These are phyloP conservation scores for Setomelanomma holmii DNA, from an alignment of 2,329 filamentous ascomycete species.

Conservation along the genomic window DNA sequence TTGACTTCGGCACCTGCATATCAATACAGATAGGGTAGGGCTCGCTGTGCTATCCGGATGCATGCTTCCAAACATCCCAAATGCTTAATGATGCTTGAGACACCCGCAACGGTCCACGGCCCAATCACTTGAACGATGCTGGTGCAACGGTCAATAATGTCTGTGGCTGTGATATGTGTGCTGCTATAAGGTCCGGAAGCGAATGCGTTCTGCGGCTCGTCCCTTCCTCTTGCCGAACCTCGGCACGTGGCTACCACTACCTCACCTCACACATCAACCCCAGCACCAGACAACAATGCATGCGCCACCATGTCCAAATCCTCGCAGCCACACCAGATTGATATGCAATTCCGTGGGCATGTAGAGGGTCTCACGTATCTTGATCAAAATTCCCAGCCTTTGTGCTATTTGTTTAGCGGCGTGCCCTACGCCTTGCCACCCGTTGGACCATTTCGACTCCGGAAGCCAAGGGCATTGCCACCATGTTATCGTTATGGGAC, in stretches of 20 bases:
- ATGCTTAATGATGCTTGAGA: too few relatives aligned
- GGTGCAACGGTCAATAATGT: too few relatives aligned
- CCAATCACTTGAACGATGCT: too few relatives aligned
- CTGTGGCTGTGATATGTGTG: too few relatives aligned
- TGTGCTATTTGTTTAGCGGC: constrained; percentile 62
- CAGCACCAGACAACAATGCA: neutral
- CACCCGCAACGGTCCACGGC: too few relatives aligned
- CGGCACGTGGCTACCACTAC: too few relatives aligned
- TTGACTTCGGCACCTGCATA: too few relatives aligned
- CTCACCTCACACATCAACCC: neutral
- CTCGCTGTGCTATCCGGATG: too few relatives aligned
- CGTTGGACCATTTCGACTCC: constrained; percentile 56
- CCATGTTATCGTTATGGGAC: constrained; percentile 60
- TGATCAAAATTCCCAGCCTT: constrained; percentile 36
- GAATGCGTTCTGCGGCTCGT: neutral
- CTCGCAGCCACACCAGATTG: constrained; percentile 38
- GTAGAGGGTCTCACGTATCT: constrained; percentile 59
- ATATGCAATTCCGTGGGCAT: constrained; percentile 55
- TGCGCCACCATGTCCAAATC: constrained; percentile 20
- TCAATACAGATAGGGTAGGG: too few relatives aligned
- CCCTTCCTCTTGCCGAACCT: neutral
- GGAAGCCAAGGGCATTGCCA: constrained; percentile 57
- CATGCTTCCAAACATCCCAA: too few relatives aligned
- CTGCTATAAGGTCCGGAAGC: too few relatives aligned
- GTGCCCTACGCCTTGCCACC: constrained; percentile 64